Percentiles rank a stretch among this genome's conserved stretches.
Evolutionary conservation across 345 rosid genomes (phyloP).

Genomic region (Iberis pinnata): DNA sequence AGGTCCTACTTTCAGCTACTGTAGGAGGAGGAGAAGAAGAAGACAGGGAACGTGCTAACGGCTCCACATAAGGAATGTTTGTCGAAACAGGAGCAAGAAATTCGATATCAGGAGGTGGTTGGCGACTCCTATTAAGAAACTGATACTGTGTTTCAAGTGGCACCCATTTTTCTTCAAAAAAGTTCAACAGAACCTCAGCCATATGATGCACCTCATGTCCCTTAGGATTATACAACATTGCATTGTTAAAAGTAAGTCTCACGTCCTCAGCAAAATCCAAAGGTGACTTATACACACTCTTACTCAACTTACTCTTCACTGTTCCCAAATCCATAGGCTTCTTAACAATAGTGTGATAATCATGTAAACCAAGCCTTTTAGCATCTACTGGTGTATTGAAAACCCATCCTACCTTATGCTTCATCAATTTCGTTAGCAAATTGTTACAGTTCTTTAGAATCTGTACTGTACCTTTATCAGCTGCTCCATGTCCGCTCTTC

Average conservation of each 20-base stretch:
- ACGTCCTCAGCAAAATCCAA: conserved; percentile 78
- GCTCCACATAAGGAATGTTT: conserved; percentile 14
- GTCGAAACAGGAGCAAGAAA: conserved; percentile 18
- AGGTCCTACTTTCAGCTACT: conserved; percentile 22
- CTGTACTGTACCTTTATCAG: conserved; percentile 38
- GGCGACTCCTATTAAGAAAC: conserved; percentile 24
- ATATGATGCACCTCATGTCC: conserved; percentile 75
- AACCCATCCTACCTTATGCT: conserved; percentile 83
- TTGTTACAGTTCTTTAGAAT: conserved; percentile 46
- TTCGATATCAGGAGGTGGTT: conserved; percentile 16
- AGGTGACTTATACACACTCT: conserved; percentile 59
- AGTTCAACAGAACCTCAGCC: conserved; percentile 54
- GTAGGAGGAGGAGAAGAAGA: conserved; percentile 17
- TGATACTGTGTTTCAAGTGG: conserved; percentile 37
- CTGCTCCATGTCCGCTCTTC: conserved; percentile 11
- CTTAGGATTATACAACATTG: conserved; percentile 70
- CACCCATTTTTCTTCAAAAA: conserved; percentile 68
- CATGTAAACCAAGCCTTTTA: conserved; percentile 59
- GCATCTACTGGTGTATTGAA: conserved; percentile 80
- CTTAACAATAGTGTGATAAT: conserved; percentile 61
- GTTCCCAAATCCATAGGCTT: conserved; percentile 96
- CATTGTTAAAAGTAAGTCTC: conserved; percentile 77
- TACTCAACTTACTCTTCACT: conserved; percentile 56
- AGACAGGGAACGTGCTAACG: conserved; percentile 20
- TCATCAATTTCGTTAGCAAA: conserved; percentile 66